A percentile compares a stretch with the other conserved stretches of the same genome.
Evolutionary conservation across 78 protist genomes (phyloP).

Genomic region (Dictyostelium discoideum): DNA sequence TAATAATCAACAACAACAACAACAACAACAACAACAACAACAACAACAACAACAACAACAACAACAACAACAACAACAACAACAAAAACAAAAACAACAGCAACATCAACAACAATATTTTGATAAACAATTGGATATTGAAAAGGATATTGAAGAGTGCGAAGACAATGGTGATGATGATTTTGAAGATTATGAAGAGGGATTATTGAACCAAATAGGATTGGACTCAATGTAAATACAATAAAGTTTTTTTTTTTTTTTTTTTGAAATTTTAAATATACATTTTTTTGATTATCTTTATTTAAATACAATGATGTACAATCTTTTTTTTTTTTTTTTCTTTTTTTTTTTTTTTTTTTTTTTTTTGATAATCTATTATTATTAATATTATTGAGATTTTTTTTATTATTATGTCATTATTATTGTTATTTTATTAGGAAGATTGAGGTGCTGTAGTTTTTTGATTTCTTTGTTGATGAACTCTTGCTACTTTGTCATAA

Average conservation of each 20-base stretch:
- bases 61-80: neutral
- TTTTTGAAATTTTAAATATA: neutral
- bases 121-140: neutral
- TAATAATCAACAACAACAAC: neutral
- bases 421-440: slow-evolving; percentile 14
- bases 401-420: neutral
- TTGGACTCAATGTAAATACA: neutral
- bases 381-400: neutral
- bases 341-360: neutral
- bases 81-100: no score
- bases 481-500: slow-evolving; percentile 57
- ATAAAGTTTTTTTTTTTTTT: neutral
- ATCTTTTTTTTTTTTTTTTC: neutral
- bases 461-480: slow-evolving; percentile 63
- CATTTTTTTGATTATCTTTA: slow-evolving; percentile 1
- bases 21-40: neutral
- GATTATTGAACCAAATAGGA: neutral
- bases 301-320: neutral
- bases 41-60: neutral
- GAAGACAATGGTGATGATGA: neutral
- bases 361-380: neutral
- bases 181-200: neutral
- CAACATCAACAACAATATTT: no score
- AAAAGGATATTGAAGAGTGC: neutral
- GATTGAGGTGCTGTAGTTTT: slow-evolving; percentile 73